phyloP scores from a whole-genome alignment of 2,329 filamentous ascomycete species.

The Apiospora saccharicola region DNA sequence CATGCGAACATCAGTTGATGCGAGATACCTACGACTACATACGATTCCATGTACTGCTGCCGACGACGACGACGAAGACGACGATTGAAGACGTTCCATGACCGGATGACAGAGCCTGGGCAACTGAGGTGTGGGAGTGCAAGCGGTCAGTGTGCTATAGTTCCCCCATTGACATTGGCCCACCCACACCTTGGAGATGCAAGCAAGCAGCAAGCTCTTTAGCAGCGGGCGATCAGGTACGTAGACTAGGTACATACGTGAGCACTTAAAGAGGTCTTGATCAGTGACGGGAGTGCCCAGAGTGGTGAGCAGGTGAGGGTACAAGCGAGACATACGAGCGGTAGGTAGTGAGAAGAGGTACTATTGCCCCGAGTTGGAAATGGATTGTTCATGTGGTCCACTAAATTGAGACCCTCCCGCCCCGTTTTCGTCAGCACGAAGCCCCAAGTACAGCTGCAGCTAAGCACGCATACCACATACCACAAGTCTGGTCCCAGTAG shows the following conservation, averaged over 20 bases:
- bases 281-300: neutral
- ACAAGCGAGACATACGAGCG: neutral
- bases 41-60: neutral
- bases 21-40: neutral
- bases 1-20: constrained; percentile 11
- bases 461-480: neutral
- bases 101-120: neutral
- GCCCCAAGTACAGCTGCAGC: constrained; percentile 10
- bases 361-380: neutral
- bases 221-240: constrained; percentile 8
- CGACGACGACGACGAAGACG: neutral
- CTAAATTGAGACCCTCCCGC: constrained; percentile 22
- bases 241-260: neutral
- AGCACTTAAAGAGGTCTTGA: neutral
- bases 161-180: neutral
- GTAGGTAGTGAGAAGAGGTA: neutral
- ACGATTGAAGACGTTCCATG: constrained; percentile 2
- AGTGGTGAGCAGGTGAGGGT: neutral
- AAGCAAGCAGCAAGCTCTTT: constrained; percentile 20
- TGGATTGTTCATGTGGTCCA: constrained; percentile 18
- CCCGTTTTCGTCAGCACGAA: constrained; percentile 21
- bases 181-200: constrained; percentile 23
- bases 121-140: constrained; percentile 3
- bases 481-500: too few relatives aligned
- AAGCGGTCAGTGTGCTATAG: constrained; percentile 10